A percentile compares a stretch with the other conserved stretches of the same genome.
phyloP scores from a whole-genome alignment of 805 yeast species.

The Yamadazyma nakazawae region DNA sequence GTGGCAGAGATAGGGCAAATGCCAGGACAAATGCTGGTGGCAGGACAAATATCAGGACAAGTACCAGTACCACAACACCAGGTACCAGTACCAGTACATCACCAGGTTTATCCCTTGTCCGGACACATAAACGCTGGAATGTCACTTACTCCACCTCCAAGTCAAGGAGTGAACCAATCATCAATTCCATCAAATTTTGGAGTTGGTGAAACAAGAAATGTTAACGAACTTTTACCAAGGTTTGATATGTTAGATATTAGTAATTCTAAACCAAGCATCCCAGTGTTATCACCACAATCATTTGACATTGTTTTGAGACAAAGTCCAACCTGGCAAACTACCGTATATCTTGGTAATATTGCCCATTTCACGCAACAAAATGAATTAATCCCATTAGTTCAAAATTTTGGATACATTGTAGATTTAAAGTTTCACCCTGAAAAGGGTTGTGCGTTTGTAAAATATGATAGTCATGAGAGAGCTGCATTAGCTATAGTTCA shows the following conservation, averaged over 20 bases:
- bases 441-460: constrained; percentile 84
- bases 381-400: constrained; percentile 70
- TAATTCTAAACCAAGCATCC: background rate
- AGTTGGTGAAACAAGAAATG: no score
- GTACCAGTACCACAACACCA: background rate
- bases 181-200: no score
- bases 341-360: constrained; percentile 83
- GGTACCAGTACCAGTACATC: background rate
- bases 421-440: constrained; percentile 80
- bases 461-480: constrained; percentile 80
- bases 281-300: constrained; percentile 31
- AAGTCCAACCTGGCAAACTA: constrained; percentile 79
- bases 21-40: no score
- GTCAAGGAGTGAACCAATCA: background rate
- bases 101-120: background rate
- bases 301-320: constrained; percentile 73
- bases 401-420: constrained; percentile 77
- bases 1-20: no score
- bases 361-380: constrained; percentile 72
- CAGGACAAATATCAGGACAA: no score
- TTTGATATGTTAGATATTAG: constrained; percentile 4
- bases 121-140: background rate
- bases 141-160: background rate
- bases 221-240: background rate
- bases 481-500: constrained; percentile 88